These are phyloP conservation scores for Cercophora scortea DNA, from an alignment of 495 filamentous ascomycete species.

Conservation along the genomic window DNA sequence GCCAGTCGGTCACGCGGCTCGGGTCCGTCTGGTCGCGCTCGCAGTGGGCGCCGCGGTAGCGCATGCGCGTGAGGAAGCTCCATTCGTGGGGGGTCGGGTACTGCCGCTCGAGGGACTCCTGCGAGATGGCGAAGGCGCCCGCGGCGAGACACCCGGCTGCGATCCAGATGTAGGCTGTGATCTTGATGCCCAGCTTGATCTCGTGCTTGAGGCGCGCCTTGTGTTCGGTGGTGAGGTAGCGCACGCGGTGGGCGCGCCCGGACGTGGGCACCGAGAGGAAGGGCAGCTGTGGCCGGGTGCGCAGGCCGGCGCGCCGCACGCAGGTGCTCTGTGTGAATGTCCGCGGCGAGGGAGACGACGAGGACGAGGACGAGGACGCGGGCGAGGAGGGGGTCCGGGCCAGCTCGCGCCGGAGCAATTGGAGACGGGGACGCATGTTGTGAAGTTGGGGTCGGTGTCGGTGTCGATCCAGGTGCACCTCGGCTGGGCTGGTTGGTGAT, in stretches of 20 bases:
- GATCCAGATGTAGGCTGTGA: constrained; percentile 47
- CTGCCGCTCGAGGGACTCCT: constrained; percentile 62
- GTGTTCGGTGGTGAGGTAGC: constrained; percentile 69
- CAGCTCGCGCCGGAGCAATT: constrained; percentile 14
- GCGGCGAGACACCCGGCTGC: constrained; percentile 45
- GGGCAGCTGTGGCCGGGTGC: constrained; percentile 64
- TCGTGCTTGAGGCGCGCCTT: constrained; percentile 60
- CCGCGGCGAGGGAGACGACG: constrained; percentile 4
- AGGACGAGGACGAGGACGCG: too few species aligned
- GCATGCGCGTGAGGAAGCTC: constrained; percentile 53
- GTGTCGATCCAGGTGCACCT: neutral
- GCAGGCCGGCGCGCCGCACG: constrained; percentile 7
- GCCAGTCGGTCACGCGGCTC: constrained; percentile 53
- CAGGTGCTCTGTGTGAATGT: constrained; percentile 20
- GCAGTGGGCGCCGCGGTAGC: constrained; percentile 51
- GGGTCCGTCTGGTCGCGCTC: constrained; percentile 46
- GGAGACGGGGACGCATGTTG: constrained; percentile 18
- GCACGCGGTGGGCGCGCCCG: constrained; percentile 43
- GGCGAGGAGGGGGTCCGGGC: neutral
- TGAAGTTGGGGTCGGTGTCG: neutral
- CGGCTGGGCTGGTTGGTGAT: neutral
- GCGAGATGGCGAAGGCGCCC: constrained; percentile 49
- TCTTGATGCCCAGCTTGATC: constrained; percentile 52
- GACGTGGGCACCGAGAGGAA: constrained; percentile 53
- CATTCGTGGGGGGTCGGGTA: constrained; percentile 74